These are phyloP conservation scores for Yamadazyma atmosphaerica DNA, from an alignment of 1,139 yeast genomes.

Conservation along the genomic window DNA sequence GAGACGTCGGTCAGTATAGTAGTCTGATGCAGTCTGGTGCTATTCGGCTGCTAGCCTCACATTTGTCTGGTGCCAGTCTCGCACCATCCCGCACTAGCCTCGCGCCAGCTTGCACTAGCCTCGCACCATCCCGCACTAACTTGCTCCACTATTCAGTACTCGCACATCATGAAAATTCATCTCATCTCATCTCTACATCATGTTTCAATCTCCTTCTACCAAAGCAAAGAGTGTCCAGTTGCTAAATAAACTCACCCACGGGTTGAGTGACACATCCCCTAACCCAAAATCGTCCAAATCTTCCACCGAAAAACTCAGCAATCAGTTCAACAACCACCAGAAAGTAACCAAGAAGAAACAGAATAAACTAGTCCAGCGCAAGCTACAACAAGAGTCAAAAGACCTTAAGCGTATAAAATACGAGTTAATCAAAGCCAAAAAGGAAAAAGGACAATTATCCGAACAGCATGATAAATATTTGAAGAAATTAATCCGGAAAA, in stretches of 20 bases:
- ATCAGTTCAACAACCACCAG: conserved; percentile 27
- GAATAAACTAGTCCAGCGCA: conserved; percentile 28
- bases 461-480: conserved; percentile 50
- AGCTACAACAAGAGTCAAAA: conserved; percentile 33
- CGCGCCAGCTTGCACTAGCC: not conserved
- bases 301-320: conserved; percentile 38
- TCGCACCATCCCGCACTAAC: not conserved
- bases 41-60: too few species aligned
- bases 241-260: conserved; percentile 9
- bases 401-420: conserved; percentile 53
- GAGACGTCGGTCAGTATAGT: too few species aligned
- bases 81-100: too few species aligned
- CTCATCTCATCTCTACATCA: conserved; percentile 2
- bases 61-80: too few species aligned
- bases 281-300: conserved; percentile 7
- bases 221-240: conserved; percentile 9
- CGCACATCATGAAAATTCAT: not conserved
- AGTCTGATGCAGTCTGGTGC: too few species aligned
- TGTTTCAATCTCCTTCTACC: conserved; percentile 12
- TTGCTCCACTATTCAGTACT: not conserved
- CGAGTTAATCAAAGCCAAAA: conserved; percentile 43
- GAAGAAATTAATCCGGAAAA: conserved; percentile 48
- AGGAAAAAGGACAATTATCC: conserved; percentile 36
- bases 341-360: conserved; percentile 28
- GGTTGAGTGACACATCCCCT: not conserved